These are phyloP conservation scores for Aureobasidium musti DNA, from an alignment of 2,329 filamentous ascomycete species.

Conservation along the genomic window DNA sequence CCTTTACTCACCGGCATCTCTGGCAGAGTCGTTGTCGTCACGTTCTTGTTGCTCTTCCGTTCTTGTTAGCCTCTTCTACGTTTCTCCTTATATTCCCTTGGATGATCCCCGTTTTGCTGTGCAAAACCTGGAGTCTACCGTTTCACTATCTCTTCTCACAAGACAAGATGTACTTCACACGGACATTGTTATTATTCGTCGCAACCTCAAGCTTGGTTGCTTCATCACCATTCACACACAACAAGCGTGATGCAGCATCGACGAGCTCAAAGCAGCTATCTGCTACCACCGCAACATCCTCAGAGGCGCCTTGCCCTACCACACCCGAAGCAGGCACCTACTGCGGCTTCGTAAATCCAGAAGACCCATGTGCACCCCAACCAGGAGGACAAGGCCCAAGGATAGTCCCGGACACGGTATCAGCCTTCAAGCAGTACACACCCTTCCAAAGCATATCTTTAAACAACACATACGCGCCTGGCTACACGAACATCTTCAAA, in stretches of 20 bases:
- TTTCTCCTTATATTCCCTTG: background rate
- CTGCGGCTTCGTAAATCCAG: constrained; percentile 45
- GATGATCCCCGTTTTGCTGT: constrained; percentile 5
- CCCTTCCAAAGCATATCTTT: constrained; percentile 34
- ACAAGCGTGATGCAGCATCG: background rate
- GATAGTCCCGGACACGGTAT: constrained; percentile 34
- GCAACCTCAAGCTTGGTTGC: constrained; percentile 12
- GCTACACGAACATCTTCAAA: constrained; percentile 30
- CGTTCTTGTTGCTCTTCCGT: background rate
- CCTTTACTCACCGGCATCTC: background rate
- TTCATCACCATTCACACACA: background rate
- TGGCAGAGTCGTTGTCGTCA: constrained; percentile 16
- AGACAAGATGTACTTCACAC: constrained; percentile 4
- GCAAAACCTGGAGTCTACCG: background rate
- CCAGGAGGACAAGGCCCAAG: constrained; percentile 36
- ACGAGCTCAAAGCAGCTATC: background rate
- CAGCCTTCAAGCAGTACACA: constrained; percentile 36
- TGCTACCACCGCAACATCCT: constrained; percentile 34
- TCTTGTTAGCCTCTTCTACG: too few relatives aligned
- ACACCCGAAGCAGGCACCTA: constrained; percentile 40
- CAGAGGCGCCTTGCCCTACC: constrained; percentile 37
- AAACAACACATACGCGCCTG: constrained; percentile 26
- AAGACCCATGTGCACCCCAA: constrained; percentile 35
- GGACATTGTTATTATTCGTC: background rate
- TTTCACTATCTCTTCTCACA: background rate